These are phyloP conservation scores for Gossypium anomalum DNA, from an alignment of 345 rosid genomes.

Conservation along the genomic window DNA sequence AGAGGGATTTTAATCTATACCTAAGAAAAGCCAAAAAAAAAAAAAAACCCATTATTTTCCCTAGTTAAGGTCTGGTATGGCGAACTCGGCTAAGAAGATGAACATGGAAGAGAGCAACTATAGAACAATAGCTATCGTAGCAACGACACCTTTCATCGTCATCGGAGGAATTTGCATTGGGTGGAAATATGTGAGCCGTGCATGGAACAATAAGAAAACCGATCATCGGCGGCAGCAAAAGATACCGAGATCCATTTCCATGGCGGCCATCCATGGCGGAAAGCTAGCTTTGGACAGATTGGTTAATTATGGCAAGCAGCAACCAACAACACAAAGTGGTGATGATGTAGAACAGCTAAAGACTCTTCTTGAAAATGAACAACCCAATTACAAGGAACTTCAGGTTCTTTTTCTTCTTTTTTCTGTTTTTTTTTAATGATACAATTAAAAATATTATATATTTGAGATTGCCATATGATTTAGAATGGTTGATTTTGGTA, in stretches of 20 bases:
- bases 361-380: slow-evolving; percentile 23
- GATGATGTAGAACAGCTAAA: slow-evolving; percentile 34
- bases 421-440: background rate
- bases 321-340: slow-evolving; percentile 14
- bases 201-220: slow-evolving; percentile 17
- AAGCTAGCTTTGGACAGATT: slow-evolving; percentile 46
- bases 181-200: slow-evolving; percentile 28
- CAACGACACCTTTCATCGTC: slow-evolving; percentile 33
- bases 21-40: background rate
- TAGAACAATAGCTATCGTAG: slow-evolving; percentile 34
- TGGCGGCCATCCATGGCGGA: slow-evolving; percentile 56
- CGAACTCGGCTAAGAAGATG: slow-evolving; percentile 21
- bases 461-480: background rate
- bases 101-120: slow-evolving; percentile 29
- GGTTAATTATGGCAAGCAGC: slow-evolving; percentile 29
- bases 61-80: slow-evolving; percentile 11
- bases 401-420: slow-evolving; percentile 30
- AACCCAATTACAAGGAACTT: slow-evolving; percentile 38
- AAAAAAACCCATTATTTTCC: background rate
- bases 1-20: background rate
- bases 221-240: background rate
- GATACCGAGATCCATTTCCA: slow-evolving; percentile 37
- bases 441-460: background rate
- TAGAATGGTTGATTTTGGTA: background rate
- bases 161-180: slow-evolving; percentile 41